Conservation (phyloP, 352 stramenopile genomes). For the Pythium volutum region DNA sequence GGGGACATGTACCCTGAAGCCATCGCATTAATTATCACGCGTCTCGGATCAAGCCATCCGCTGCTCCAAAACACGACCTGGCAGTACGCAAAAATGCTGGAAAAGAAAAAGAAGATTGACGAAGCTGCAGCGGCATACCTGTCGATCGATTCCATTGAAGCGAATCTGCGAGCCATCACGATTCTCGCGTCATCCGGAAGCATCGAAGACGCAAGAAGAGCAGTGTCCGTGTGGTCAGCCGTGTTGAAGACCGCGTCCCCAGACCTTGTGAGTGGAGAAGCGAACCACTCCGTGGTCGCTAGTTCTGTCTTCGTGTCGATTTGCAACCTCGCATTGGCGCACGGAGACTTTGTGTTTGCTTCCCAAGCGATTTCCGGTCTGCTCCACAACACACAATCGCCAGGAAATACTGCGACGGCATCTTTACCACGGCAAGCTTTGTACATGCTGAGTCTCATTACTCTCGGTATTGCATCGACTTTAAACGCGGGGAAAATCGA, state of each 20-base stretch:
- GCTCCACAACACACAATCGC: not conserved
- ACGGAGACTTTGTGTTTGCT: slow-evolving; percentile 27
- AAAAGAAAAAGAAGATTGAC: slow-evolving; percentile 23
- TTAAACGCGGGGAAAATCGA: not conserved
- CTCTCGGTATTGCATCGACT: not conserved
- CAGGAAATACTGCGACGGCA: not conserved
- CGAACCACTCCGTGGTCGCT: not conserved
- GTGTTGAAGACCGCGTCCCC: not conserved
- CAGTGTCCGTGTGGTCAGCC: not conserved
- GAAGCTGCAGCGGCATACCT: slow-evolving; percentile 7
- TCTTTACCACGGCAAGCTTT: not conserved
- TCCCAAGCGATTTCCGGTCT: slow-evolving; percentile 24
- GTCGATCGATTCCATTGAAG: slow-evolving; percentile 5
- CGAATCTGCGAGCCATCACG: slow-evolving; percentile 5
- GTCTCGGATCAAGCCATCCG: slow-evolving; percentile 37
- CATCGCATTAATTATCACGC: slow-evolving; percentile 43
- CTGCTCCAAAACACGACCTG: slow-evolving; percentile 38
- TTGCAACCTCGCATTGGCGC: slow-evolving; percentile 24
- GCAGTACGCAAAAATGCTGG: slow-evolving; percentile 38
- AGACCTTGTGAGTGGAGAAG: not conserved
- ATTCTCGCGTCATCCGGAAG: slow-evolving; percentile 4
- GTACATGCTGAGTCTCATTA: slow-evolving; percentile 4
- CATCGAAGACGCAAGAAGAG: slow-evolving; percentile 3
- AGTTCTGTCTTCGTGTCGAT: slow-evolving; percentile 38
- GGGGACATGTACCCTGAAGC: slow-evolving; percentile 52